Conservation (phyloP, 139 green algal genomes). For the Yamagishiella unicocca region DNA sequence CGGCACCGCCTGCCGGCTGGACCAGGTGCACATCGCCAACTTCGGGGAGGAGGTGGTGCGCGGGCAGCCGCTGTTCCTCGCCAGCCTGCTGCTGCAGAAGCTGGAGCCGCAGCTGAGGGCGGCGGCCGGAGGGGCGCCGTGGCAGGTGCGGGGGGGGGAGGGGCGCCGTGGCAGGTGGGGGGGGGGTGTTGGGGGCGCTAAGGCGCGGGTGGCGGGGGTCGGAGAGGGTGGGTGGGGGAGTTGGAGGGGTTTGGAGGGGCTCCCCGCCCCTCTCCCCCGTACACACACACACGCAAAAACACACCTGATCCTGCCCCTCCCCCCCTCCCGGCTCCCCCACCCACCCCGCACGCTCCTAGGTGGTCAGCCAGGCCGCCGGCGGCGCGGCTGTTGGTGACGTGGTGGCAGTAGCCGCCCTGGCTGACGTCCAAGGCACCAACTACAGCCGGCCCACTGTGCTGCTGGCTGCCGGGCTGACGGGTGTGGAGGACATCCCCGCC, state of each 20-base stretch:
- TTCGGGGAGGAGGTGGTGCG: constrained; percentile 93
- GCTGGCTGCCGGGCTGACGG: constrained; percentile 66
- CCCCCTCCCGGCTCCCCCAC: too few relatives aligned
- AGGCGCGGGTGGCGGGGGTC: background rate
- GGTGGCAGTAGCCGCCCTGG: constrained; percentile 61
- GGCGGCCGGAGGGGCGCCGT: constrained; percentile 75
- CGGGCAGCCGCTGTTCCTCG: constrained; percentile 81
- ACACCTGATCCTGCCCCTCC: background rate
- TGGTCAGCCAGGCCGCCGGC: constrained; percentile 67
- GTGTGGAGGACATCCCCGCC: constrained; percentile 93
- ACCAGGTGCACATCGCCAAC: constrained; percentile 80
- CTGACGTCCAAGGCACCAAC: constrained; percentile 73
- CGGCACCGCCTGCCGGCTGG: constrained; percentile 64
- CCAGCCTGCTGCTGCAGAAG: constrained; percentile 71
- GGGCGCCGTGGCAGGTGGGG: too few relatives aligned
- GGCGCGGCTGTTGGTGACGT: constrained; percentile 54
- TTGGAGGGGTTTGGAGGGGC: background rate
- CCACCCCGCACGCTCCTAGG: too few relatives aligned
- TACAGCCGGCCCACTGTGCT: constrained; percentile 69
- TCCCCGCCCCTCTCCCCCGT: background rate
- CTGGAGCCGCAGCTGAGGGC: constrained; percentile 75
- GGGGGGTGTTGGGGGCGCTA: too few relatives aligned
- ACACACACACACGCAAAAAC: background rate
- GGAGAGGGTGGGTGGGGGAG: too few relatives aligned
- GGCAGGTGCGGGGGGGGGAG: constrained; percentile 69